These are phyloP conservation scores for Paracoccidioides brasiliensis DNA, from an alignment of 2,329 filamentous ascomycete genomes.

Conservation along the genomic window DNA sequence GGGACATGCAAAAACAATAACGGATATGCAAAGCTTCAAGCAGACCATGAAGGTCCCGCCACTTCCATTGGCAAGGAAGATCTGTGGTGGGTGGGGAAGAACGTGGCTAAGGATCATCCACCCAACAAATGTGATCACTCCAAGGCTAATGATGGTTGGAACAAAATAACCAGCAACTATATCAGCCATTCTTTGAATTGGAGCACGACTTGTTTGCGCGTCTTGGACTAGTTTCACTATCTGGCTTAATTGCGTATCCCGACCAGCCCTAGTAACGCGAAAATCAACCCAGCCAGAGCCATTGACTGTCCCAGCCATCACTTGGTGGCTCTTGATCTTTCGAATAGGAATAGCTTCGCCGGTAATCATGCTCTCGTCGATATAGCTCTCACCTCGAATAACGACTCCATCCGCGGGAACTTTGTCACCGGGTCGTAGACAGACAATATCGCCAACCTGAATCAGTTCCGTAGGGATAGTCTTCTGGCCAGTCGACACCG, in stretches of 20 bases:
- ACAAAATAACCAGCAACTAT: constrained; percentile 88
- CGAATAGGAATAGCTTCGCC: constrained; percentile 92
- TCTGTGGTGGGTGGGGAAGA: constrained; percentile 67
- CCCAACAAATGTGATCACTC: constrained; percentile 67
- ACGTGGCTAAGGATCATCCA: constrained; percentile 96
- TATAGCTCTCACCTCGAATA: constrained; percentile 78
- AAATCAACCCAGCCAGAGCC: constrained; percentile 85
- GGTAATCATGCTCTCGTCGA: constrained; percentile 98
- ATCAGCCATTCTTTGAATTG: constrained; percentile 88
- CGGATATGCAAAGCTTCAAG: constrained; percentile 91
- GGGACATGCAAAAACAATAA: constrained; percentile 95
- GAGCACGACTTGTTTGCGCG: constrained; percentile 84
- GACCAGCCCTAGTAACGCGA: constrained; percentile 78
- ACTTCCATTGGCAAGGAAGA: constrained; percentile 67
- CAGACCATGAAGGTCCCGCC: constrained; percentile 95
- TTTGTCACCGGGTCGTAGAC: constrained; percentile 89
- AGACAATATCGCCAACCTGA: constrained; percentile 83
- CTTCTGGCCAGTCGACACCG: constrained; percentile 55
- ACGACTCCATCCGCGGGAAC: constrained; percentile 85
- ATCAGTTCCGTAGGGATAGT: constrained; percentile 88
- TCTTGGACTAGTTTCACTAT: constrained; percentile 98
- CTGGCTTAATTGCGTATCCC: constrained; percentile 92
- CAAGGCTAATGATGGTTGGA: constrained; percentile 73
- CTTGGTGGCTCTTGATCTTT: constrained; percentile 63
- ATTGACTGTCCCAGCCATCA: constrained; percentile 94